These are phyloP conservation scores for Naematelia encephala DNA, from an alignment of 768 basidiomycete species.

Conservation along the genomic window DNA sequence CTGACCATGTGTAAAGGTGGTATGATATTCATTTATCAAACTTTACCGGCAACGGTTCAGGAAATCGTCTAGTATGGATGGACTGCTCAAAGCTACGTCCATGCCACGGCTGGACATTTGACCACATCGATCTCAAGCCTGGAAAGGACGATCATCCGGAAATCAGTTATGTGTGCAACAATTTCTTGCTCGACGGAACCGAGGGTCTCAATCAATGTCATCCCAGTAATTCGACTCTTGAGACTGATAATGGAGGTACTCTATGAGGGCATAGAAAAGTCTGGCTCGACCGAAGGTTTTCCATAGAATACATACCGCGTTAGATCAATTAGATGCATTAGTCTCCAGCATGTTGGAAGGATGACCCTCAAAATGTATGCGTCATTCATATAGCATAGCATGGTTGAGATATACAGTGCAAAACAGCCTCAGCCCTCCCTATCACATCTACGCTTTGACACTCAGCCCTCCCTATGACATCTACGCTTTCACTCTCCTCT, in stretches of 20 bases:
- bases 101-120: conserved; percentile 13
- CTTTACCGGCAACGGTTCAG: conserved; percentile 13
- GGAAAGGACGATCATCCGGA: conserved; percentile 21
- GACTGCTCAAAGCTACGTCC: conserved; percentile 15
- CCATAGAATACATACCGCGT: too few species aligned
- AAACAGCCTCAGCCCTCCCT: not conserved
- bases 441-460: not conserved
- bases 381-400: not conserved
- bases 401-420: not conserved
- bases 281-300: too few species aligned
- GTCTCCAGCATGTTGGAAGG: too few species aligned
- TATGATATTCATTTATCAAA: conserved; percentile 19
- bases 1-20: conserved; percentile 11
- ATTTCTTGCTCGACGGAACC: conserved; percentile 15
- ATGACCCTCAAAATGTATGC: too few species aligned
- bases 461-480: not conserved
- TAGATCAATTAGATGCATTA: not conserved
- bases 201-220: conserved; percentile 21
- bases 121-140: conserved; percentile 11
- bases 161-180: conserved; percentile 24
- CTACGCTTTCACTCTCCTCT: not conserved
- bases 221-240: conserved; percentile 21
- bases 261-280: too few species aligned
- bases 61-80: conserved; percentile 18
- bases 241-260: conserved; percentile 9